A percentile compares a stretch with the other conserved stretches of the same genome.
Conservation (phyloP, 306 rosid genomes). For the Vigna nakashimae region DNA sequence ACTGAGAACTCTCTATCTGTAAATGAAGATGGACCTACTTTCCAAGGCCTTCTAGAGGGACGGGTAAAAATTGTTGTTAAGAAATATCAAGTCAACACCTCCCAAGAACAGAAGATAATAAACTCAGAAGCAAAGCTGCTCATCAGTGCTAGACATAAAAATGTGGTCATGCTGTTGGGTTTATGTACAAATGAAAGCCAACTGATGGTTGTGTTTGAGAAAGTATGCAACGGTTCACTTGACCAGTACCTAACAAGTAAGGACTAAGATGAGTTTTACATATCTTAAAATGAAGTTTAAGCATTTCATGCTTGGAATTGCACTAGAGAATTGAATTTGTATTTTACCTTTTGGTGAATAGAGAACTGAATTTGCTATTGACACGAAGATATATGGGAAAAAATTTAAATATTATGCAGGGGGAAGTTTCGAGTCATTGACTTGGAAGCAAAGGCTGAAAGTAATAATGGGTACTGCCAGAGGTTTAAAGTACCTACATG, state of each 20-base stretch:
- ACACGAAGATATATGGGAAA: neutral
- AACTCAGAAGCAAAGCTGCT: conserved; percentile 63
- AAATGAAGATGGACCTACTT: conserved; percentile 64
- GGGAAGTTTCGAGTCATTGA: conserved; percentile 53
- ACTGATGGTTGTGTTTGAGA: conserved; percentile 70
- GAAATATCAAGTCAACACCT: conserved; percentile 58
- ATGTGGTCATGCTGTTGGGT: conserved; percentile 80
- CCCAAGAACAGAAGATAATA: conserved; percentile 64
- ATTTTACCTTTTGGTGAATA: no score
- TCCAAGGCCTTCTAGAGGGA: conserved; percentile 58
- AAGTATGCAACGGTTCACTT: conserved; percentile 78
- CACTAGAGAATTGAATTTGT: conserved; percentile 13
- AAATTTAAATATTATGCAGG: conserved; percentile 56
- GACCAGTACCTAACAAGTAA: conserved; percentile 76
- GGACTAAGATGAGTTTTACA: conserved; percentile 31
- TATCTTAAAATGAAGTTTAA: conserved; percentile 14
- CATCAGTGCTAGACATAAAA: conserved; percentile 67
- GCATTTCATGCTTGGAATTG: conserved; percentile 19
- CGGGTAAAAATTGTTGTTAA: conserved; percentile 69
- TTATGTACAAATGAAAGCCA: conserved; percentile 58
- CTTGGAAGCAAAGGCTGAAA: conserved; percentile 79
- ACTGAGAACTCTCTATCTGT: conserved; percentile 62
- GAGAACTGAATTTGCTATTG: conserved; percentile 27
- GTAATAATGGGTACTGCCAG: conserved; percentile 70
- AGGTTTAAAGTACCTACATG: conserved; percentile 74